phyloP scores from a whole-genome alignment of 768 basidiomycete species.

The Hericium erinaceus region DNA sequence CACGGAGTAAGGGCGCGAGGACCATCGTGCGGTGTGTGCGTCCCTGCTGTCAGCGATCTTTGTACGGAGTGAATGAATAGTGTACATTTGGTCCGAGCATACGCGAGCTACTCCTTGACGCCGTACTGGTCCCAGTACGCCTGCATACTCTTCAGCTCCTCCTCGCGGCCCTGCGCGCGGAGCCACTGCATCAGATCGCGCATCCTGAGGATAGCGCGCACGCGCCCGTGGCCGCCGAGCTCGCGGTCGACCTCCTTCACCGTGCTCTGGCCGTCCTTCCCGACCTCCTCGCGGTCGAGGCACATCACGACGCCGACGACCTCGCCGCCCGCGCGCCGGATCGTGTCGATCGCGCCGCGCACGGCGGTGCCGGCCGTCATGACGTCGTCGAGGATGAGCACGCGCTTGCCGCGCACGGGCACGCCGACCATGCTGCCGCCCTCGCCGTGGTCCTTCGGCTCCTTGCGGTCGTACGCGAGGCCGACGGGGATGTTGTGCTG shows the following conservation, averaged over 20 bases:
- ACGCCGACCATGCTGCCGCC: conserved; percentile 88
- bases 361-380: conserved; percentile 91
- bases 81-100: not conserved
- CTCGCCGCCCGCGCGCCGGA: conserved; percentile 59
- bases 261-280: conserved; percentile 62
- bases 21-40: no score
- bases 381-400: conserved; percentile 92
- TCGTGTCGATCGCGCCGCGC: conserved; percentile 69
- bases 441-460: conserved; percentile 93
- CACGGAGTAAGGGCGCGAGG: not conserved
- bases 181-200: conserved; percentile 80
- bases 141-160: conserved; percentile 63
- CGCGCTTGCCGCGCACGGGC: conserved; percentile 66
- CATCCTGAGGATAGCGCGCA: conserved; percentile 79
- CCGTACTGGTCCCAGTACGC: conserved; percentile 72
- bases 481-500: conserved; percentile 59
- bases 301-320: conserved; percentile 85
- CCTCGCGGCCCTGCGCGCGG: conserved; percentile 51
- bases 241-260: conserved; percentile 75
- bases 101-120: conserved; percentile 30
- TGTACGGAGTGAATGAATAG: not conserved
- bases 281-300: conserved; percentile 82
- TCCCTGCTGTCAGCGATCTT: not conserved
- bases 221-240: conserved; percentile 58
- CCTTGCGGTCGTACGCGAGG: conserved; percentile 91